Evolutionary conservation across 352 stramenopile species (phyloP).

Genomic region (Aphanomyces cochlioides): DNA sequence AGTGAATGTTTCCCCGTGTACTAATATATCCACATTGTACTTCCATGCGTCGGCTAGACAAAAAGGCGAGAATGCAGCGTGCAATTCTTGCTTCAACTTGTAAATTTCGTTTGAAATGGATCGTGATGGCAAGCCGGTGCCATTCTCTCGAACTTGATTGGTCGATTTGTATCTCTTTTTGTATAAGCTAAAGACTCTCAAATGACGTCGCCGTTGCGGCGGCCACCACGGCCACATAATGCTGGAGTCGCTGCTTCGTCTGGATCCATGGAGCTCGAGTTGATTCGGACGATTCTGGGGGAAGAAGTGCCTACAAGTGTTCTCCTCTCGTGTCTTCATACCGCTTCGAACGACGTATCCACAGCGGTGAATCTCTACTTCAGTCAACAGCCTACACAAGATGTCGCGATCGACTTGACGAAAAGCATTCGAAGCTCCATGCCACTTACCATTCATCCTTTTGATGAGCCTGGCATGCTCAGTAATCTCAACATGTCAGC

Average conservation of each 20-base stretch:
- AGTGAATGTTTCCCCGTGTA: no score
- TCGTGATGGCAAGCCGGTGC: no score
- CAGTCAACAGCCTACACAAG: slow-evolving; percentile 36
- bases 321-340: slow-evolving; percentile 79
- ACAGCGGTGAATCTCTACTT: slow-evolving; percentile 87
- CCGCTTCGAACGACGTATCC: slow-evolving; percentile 78
- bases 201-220: no score
- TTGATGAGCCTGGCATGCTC: slow-evolving; percentile 66
- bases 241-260: neutral
- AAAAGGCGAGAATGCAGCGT: no score
- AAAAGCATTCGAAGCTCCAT: slow-evolving; percentile 35
- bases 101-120: no score
- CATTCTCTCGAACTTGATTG: no score
- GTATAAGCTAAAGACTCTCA: no score
- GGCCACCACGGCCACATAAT: neutral
- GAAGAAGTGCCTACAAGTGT: slow-evolving; percentile 82
- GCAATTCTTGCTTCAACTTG: no score
- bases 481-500: slow-evolving; percentile 83
- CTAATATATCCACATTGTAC: no score
- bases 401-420: neutral
- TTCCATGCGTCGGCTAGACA: no score
- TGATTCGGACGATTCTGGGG: slow-evolving; percentile 85
- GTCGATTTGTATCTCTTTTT: no score
- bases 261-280: slow-evolving; percentile 53
- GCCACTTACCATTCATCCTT: slow-evolving; percentile 68